A percentile compares a stretch with the other conserved stretches of the same genome.
phyloP scores from a whole-genome alignment of 2,329 filamentous ascomycete species.

The Cladosporium sp. region DNA sequence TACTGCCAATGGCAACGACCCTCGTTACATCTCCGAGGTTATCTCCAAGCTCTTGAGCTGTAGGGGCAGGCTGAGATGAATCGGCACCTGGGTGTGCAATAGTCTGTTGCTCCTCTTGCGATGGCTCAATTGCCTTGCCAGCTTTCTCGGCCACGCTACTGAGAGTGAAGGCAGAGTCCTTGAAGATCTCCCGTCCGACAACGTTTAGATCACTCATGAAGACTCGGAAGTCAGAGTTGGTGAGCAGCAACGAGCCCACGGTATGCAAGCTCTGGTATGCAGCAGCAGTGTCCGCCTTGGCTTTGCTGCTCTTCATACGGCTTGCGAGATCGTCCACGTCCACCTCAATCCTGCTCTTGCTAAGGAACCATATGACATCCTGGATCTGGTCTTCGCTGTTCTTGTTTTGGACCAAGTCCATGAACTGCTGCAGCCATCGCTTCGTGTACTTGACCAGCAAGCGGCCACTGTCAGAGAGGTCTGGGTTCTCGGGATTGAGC shows the following conservation, averaged over 20 bases:
- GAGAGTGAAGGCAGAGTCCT: constrained; percentile 74
- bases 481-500: constrained; percentile 66
- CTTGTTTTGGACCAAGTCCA: constrained; percentile 75
- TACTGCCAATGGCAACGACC: constrained; percentile 40
- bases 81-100: constrained; percentile 49
- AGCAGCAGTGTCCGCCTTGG: constrained; percentile 64
- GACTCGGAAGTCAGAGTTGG: constrained; percentile 83
- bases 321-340: constrained; percentile 59
- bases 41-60: constrained; percentile 54
- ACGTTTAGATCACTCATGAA: constrained; percentile 75
- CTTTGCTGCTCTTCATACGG: constrained; percentile 56
- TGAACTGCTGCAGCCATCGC: constrained; percentile 70
- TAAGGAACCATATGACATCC: constrained; percentile 81
- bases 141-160: constrained; percentile 69
- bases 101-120: constrained; percentile 51
- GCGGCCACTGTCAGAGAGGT: constrained; percentile 71
- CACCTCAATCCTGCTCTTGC: constrained; percentile 64
- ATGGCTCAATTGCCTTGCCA: constrained; percentile 66
- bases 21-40: constrained; percentile 40
- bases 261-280: constrained; percentile 78
- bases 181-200: constrained; percentile 76
- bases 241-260: constrained; percentile 74
- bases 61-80: constrained; percentile 44
- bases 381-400: constrained; percentile 81
- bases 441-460: constrained; percentile 65